A percentile compares a stretch with the other conserved stretches of the same genome.
Evolutionary conservation across 2,329 filamentous ascomycete species (phyloP).

Genomic region (Aspergillus tamarii): DNA sequence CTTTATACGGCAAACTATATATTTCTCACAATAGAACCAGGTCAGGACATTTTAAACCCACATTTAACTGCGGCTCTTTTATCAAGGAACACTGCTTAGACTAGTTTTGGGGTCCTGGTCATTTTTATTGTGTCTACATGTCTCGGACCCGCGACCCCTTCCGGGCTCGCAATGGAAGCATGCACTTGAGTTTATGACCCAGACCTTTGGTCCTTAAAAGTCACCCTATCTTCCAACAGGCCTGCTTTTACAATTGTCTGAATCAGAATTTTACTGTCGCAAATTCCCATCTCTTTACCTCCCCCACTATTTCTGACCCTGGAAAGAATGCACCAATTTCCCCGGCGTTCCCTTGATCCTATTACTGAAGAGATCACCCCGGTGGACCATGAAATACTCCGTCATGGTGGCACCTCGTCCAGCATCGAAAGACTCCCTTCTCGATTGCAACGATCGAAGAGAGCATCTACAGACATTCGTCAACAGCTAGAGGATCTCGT

Average conservation of each 20-base stretch:
- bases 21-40: neutral
- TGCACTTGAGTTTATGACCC: neutral
- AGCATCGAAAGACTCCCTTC: constrained; percentile 10
- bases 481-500: constrained; percentile 12
- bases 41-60: neutral
- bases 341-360: neutral
- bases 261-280: neutral
- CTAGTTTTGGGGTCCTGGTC: neutral
- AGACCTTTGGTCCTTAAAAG: neutral
- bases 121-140: neutral
- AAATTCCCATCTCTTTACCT: neutral
- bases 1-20: neutral
- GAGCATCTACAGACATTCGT: constrained; percentile 7
- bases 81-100: neutral
- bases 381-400: constrained; percentile 9
- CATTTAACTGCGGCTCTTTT: neutral
- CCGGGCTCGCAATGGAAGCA: neutral
- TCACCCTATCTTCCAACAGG: neutral
- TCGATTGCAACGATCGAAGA: constrained; percentile 8
- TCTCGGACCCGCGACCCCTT: neutral
- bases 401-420: constrained; percentile 9
- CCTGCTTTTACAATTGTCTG: neutral
- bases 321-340: neutral
- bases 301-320: neutral
- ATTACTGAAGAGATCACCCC: constrained; percentile 13